phyloP scores from a whole-genome alignment of 176 grass and related monocot genomes.

The Otatea glauca region DNA sequence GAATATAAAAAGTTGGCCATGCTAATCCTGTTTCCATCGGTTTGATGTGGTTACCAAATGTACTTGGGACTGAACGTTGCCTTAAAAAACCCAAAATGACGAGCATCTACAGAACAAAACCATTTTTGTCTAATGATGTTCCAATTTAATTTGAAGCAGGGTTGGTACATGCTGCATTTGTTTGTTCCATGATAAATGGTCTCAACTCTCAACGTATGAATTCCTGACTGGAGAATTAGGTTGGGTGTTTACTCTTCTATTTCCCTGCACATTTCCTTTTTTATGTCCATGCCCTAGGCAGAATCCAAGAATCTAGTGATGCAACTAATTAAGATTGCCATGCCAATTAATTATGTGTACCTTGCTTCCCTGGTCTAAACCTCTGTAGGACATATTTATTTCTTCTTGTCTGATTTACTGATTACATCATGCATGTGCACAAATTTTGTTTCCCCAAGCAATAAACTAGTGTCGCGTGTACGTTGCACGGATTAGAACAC shows the following conservation, averaged over 20 bases:
- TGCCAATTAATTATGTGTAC: neutral
- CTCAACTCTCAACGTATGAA: neutral
- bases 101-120: too few species aligned
- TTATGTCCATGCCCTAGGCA: neutral
- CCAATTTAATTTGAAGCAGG: too few species aligned
- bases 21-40: neutral
- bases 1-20: neutral
- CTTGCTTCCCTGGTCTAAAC: neutral
- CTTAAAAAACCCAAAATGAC: too few species aligned
- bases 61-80: too few species aligned
- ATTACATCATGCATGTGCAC: constrained; percentile 16
- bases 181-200: neutral
- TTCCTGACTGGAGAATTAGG: neutral
- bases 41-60: too few species aligned
- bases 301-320: constrained; percentile 5
- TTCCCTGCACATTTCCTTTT: neutral
- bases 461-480: constrained; percentile 1
- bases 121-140: too few species aligned
- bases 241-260: neutral
- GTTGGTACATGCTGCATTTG: too few species aligned
- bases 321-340: neutral
- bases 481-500: constrained; percentile 18
- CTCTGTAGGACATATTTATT: neutral
- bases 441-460: neutral
- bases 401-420: neutral